Evolutionary conservation across 176 grass and related monocot species (phyloP), one percentile per base, ranked within the genome.

Genomic region (Carex parvula): DNA sequence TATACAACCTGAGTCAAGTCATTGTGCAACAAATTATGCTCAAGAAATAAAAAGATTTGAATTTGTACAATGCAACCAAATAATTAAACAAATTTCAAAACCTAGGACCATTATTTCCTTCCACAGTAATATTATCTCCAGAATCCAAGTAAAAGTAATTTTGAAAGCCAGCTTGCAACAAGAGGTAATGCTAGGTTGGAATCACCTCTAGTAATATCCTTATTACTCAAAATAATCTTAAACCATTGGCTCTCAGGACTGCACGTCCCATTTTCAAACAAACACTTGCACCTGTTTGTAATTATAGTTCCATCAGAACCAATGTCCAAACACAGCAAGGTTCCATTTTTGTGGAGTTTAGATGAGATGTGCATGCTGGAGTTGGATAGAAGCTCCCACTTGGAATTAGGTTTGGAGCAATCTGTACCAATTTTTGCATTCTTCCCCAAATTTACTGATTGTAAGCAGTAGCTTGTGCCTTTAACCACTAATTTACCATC

Each of bases 241-340:
- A 95, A 98, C 93, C 96, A 98, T 53, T 98, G 96, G 2, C 79
- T 92, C 68, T 93, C 96, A 79, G 96, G 93, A 88, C 87, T 81
- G 80, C 96, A 98, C 18, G 56, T 84, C 57, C 83, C 86, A 85
- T 98, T 88, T 56, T 24, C 5, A 35, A 59, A 81, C 30, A 95
- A 80, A 74, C 96, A 98, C 37, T 91, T 95, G 86, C 92, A 98
- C 11, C 21, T 66, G 68, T 93, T 90, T 39, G 93, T 98, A 39
- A 18, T 53, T 58, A 95, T 80, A 7, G 18, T 56, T 62, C 95
- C 91, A 22, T 88, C 91, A 69, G 67, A 79, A 16, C 21, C 73
- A 14, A 89, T 66, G 8, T 98, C 96, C 91, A 98, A 87, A 78
- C 96, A 98, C 61, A 92, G 67, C 37, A 29, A 80, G 24, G 80